phyloP scores from a whole-genome alignment of 139 green algal genomes.

The Auxenochlorella protothecoides region DNA sequence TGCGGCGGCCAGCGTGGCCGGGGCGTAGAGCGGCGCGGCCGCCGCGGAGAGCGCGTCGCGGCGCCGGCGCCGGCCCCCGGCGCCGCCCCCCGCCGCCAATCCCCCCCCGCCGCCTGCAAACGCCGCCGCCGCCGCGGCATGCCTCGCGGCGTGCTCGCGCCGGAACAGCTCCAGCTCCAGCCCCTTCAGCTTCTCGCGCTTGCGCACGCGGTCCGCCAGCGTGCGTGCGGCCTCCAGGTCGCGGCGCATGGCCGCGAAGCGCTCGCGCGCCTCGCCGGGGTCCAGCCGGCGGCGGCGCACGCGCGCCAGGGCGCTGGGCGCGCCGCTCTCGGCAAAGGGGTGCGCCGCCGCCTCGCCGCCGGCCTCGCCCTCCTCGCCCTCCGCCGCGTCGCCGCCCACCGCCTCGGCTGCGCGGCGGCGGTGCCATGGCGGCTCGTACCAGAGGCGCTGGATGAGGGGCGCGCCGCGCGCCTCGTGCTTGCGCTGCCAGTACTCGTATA shows the following conservation, averaged over 20 bases:
- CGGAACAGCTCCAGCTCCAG: constrained; percentile 24
- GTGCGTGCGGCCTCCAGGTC: constrained; percentile 33
- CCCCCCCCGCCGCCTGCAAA: too few species aligned
- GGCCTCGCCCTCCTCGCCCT: constrained; percentile 1
- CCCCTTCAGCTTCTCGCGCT: constrained; percentile 35
- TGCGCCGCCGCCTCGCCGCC: neutral
- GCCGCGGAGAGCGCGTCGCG: too few species aligned
- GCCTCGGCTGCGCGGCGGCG: constrained; percentile 7
- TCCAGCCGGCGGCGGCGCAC: constrained; percentile 24
- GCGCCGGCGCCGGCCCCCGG: too few species aligned
- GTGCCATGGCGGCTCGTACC: constrained; percentile 43
- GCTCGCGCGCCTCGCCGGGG: constrained; percentile 8
- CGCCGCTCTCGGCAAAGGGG: constrained; percentile 25
- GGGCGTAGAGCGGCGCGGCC: too few species aligned
- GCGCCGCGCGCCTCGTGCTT: constrained; percentile 48
- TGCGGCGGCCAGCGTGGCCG: too few species aligned
- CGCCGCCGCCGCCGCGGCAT: too few species aligned
- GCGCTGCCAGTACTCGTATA: constrained; percentile 90
- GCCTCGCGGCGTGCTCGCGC: constrained; percentile 15
- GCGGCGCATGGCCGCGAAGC: constrained; percentile 22
- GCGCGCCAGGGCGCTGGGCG: constrained; percentile 12
- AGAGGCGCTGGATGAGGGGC: constrained; percentile 40
- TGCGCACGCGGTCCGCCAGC: constrained; percentile 34
- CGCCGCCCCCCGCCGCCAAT: too few species aligned
- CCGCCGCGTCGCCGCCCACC: neutral